Base-by-base conservation (phyloP, 2,329 filamentous ascomycete genomes). In the Simplicillium aogashimaense region DNA sequence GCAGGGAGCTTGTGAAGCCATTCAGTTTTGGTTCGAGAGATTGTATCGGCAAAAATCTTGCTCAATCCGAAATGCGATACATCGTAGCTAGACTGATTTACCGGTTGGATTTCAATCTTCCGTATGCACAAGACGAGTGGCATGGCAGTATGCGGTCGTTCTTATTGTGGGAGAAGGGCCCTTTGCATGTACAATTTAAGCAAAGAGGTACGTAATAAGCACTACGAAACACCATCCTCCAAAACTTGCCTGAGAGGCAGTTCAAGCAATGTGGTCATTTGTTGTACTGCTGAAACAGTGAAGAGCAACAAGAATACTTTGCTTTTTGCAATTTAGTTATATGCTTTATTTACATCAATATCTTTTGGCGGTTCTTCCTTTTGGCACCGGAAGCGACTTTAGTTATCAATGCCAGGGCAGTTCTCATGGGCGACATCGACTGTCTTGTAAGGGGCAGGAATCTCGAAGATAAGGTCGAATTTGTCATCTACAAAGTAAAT, bases 1-100 rank as follows among this genome's bases (percentile, higher is more conserved):
- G 53, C 10, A 50, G 49, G 3, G 51, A 55, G 1, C 52, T 51
- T 1, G 52, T 61, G 36, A 60, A 65, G 43, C 58, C 64, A 0
- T 66, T 69, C 39, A 54, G 53, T 32, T 36, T 54, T 9, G 64
- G 66, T 0, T 54, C 64, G 2, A 45, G 64, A 7, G 63, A 64
- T 12, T 68, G 65, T 38, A 51, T 68, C 28, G 65, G 65, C 1
- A 55, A 58, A 38, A 67, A 64, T 29, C 45, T 55, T 4, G 69
- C 69, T 1, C 65, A 66, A 34, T 59, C 59, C 3, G 69, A 74
- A 47, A 65, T 73, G 62, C 62, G 69, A 1, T 45, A 71, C 4
- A 63, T 70, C 8, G 43, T 71, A 2, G 58, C 65, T 1, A 59
- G 62, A 8, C 39, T 74, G 5, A 45, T 73, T 2, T 70, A 55